These are phyloP conservation scores for Linum usitatissimum DNA, from an alignment of 345 rosid species.

Conservation along the genomic window DNA sequence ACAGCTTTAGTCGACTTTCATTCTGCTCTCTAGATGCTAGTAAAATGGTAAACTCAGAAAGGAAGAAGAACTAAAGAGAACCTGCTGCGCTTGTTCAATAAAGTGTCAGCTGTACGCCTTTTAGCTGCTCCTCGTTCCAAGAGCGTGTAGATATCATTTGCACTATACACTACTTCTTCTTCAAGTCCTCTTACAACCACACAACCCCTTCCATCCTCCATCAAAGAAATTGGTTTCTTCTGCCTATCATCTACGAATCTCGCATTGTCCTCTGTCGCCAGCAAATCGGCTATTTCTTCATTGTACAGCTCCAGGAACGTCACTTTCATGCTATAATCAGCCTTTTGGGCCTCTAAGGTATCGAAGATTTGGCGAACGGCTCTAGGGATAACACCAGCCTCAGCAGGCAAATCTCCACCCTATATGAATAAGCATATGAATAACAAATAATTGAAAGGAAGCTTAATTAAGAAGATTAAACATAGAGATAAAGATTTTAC, in stretches of 20 bases:
- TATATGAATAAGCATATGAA: slow-evolving; percentile 8
- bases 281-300: slow-evolving; percentile 79
- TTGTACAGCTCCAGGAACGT: slow-evolving; percentile 88
- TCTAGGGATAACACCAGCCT: slow-evolving; percentile 88
- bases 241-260: slow-evolving; percentile 57
- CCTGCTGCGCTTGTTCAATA: slow-evolving; percentile 89
- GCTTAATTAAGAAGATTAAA: background rate
- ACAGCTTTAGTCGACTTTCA: slow-evolving; percentile 10
- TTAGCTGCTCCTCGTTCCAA: slow-evolving; percentile 74
- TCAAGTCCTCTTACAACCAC: slow-evolving; percentile 84
- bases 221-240: slow-evolving; percentile 70
- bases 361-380: slow-evolving; percentile 84
- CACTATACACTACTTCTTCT: slow-evolving; percentile 86
- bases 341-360: slow-evolving; percentile 71
- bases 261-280: slow-evolving; percentile 59
- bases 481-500: background rate
- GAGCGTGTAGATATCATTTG: slow-evolving; percentile 74
- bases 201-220: slow-evolving; percentile 93
- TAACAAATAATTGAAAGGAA: background rate
- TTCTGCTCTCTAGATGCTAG: background rate
- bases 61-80: slow-evolving; percentile 6
- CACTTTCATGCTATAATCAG: slow-evolving; percentile 86
- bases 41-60: background rate
- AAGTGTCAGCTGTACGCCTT: slow-evolving; percentile 82
- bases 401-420: slow-evolving; percentile 89